Conservation (phyloP, 805 yeast species). For the Spencermartinsiella europaea region DNA sequence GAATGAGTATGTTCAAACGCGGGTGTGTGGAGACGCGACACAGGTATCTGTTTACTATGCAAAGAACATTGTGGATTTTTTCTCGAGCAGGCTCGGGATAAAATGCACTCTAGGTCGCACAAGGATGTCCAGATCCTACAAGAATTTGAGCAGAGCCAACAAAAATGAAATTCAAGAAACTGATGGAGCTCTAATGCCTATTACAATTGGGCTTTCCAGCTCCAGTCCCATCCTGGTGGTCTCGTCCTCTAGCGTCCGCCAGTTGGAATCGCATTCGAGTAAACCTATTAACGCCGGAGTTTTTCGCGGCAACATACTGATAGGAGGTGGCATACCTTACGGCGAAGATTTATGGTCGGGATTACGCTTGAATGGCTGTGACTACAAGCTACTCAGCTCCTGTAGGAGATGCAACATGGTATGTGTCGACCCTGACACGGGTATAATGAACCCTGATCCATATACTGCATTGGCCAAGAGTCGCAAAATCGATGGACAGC, state of each 20-base stretch:
- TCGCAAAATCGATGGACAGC: constrained; percentile 33
- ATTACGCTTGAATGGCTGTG: neutral
- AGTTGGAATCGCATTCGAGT: constrained; percentile 6
- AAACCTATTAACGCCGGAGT: neutral
- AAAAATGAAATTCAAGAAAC: too few relatives aligned
- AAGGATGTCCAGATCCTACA: constrained; percentile 11
- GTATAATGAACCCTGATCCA: constrained; percentile 32
- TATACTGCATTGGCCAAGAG: constrained; percentile 32
- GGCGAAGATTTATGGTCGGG: neutral
- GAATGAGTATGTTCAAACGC: neutral
- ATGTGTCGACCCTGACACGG: constrained; percentile 36
- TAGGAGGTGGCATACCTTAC: neutral
- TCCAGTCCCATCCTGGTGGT: constrained; percentile 39
- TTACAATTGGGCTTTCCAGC: constrained; percentile 28
- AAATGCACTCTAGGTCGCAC: constrained; percentile 36
- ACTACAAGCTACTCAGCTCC: constrained; percentile 22
- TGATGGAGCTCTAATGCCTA: constrained; percentile 1
- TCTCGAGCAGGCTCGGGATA: constrained; percentile 28
- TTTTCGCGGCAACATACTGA: neutral
- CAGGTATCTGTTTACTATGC: constrained; percentile 13
- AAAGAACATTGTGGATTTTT: constrained; percentile 26
- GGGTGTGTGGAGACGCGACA: constrained; percentile 13
- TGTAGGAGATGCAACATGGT: constrained; percentile 45
- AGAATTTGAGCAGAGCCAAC: constrained; percentile 7
- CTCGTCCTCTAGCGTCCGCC: constrained; percentile 29